Conservation (phyloP, 192 early-diverging fungal genomes). For the Entomortierella beljakovae region DNA sequence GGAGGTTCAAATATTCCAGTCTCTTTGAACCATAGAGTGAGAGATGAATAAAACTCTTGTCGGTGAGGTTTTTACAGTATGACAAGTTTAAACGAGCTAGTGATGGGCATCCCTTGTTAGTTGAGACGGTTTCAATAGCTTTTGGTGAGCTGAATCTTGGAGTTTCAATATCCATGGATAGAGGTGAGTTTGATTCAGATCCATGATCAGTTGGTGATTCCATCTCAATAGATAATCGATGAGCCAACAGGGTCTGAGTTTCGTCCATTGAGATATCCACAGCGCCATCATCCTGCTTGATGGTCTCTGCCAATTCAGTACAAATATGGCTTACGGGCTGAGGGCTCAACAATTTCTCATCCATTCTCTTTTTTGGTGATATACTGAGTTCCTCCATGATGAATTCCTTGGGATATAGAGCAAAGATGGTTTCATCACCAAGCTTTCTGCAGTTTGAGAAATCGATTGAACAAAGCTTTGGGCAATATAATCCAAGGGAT, state of each 20-base stretch:
- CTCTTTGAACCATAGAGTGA: conserved; percentile 57
- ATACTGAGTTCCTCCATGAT: not conserved
- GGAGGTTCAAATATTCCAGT: conserved; percentile 73
- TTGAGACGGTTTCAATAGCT: not conserved
- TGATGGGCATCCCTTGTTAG: conserved; percentile 29
- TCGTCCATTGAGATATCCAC: conserved; percentile 31
- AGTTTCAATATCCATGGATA: conserved; percentile 3
- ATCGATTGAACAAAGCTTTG: conserved; percentile 65
- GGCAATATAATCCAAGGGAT: conserved; percentile 57
- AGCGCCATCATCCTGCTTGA: not conserved
- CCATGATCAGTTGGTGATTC: not conserved
- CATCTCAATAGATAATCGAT: conserved; percentile 11
- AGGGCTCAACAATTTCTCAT: conserved; percentile 20
- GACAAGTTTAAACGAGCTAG: conserved; percentile 63
- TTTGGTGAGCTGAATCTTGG: not conserved
- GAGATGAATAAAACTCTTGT: conserved; percentile 65
- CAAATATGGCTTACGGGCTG: not conserved
- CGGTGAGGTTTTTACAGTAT: conserved; percentile 84
- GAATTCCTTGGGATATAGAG: conserved; percentile 60
- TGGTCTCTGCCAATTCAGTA: conserved; percentile 6
- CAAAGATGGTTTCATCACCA: conserved; percentile 67
- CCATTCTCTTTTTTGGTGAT: not conserved
- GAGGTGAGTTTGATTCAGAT: not conserved
- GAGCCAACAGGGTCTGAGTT: conserved; percentile 3
- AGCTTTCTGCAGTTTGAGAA: conserved; percentile 86